These are phyloP conservation scores for Saccharomyces hybrid DNA, from an alignment of 1,139 yeast genomes.

Conservation along the genomic window DNA sequence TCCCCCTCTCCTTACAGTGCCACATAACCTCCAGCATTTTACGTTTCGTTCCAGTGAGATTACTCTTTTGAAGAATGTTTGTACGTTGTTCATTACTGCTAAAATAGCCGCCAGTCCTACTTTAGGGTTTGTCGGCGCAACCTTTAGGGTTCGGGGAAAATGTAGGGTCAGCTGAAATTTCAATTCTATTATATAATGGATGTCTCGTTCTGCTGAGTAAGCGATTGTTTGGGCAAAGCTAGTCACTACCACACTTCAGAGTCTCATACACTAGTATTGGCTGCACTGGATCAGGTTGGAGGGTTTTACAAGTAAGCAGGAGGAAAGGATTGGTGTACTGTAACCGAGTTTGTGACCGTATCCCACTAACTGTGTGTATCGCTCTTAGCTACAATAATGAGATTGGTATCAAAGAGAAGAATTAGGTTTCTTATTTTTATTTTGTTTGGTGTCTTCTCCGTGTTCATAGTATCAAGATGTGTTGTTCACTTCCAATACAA, in stretches of 20 bases:
- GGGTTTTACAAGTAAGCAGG: background rate
- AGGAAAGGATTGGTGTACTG: background rate
- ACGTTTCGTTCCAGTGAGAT: background rate
- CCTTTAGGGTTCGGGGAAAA: background rate
- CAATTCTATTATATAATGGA: background rate
- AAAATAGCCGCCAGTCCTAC: background rate
- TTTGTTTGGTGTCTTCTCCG: slow-evolving; percentile 8
- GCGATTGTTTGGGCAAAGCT: background rate
- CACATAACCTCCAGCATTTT: no score
- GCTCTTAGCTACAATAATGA: slow-evolving; percentile 8
- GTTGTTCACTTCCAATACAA: slow-evolving; percentile 27
- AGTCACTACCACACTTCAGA: background rate
- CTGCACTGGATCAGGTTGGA: background rate
- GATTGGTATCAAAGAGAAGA: slow-evolving; percentile 20
- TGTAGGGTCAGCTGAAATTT: background rate
- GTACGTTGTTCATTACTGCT: background rate
- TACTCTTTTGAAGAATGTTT: background rate
- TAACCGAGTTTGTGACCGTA: background rate
- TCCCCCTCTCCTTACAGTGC: no score
- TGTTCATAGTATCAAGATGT: slow-evolving; percentile 11
- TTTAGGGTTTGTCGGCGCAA: background rate
- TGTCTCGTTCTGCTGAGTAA: background rate
- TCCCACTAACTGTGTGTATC: background rate
- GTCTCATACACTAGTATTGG: background rate
- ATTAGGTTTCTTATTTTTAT: slow-evolving; percentile 12